Evolutionary conservation across 768 basidiomycete species (phyloP).

Genomic region (Scleroderma citrinum): DNA sequence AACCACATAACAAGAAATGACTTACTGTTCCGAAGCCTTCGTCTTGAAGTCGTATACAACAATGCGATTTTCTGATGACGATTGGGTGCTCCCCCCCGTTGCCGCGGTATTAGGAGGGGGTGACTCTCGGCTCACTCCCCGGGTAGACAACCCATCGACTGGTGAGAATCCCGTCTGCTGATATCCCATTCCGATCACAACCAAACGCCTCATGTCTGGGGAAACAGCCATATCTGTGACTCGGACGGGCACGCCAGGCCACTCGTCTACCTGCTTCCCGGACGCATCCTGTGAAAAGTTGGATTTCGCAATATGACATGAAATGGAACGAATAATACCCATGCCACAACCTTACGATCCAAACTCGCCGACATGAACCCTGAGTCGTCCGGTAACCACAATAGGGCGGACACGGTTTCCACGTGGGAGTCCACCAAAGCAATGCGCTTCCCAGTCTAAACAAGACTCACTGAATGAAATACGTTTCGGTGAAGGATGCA

Average conservation of each 20-base stretch:
- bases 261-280: constrained; percentile 66
- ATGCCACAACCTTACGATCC: constrained; percentile 77
- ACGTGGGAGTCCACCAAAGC: constrained; percentile 63
- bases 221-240: constrained; percentile 84
- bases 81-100: constrained; percentile 27
- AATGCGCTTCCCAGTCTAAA: constrained; percentile 69
- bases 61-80: constrained; percentile 52
- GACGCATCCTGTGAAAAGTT: constrained; percentile 53
- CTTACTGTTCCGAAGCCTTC: constrained; percentile 65
- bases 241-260: constrained; percentile 68
- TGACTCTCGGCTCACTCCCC: constrained; percentile 31
- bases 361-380: constrained; percentile 88
- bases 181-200: constrained; percentile 75
- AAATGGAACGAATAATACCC: constrained; percentile 48
- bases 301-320: constrained; percentile 1
- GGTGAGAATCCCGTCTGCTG: constrained; percentile 17
- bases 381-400: constrained; percentile 83
- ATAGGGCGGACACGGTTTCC: constrained; percentile 80
- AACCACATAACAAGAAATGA: constrained; percentile 13
- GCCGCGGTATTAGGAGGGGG: constrained; percentile 30
- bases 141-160: constrained; percentile 11
- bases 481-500: constrained; percentile 2
- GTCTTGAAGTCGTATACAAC: constrained; percentile 72
- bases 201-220: constrained; percentile 75
- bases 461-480: constrained; percentile 9